A percentile compares a stretch with the other conserved stretches of the same genome.
These are phyloP conservation scores for Anethum foeniculum DNA, from an alignment of 140 eudicot species.

Conservation along the genomic window DNA sequence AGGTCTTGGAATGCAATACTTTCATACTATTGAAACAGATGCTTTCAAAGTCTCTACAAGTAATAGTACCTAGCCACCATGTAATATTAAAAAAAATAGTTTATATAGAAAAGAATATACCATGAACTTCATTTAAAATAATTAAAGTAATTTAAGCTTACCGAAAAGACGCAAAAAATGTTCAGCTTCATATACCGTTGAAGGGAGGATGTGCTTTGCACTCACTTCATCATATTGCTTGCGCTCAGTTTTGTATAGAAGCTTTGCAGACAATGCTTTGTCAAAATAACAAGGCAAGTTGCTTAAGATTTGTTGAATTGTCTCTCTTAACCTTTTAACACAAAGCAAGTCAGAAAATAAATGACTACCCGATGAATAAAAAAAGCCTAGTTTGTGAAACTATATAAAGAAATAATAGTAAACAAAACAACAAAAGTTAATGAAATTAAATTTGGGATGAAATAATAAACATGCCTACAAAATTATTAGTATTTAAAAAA, in stretches of 20 bases:
- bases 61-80: background rate
- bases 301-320: conserved; percentile 32
- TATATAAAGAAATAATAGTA: too few relatives aligned
- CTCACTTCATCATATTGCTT: conserved; percentile 49
- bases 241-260: conserved; percentile 60
- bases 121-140: background rate
- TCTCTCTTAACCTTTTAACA: background rate
- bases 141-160: conserved; percentile 12
- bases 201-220: conserved; percentile 39
- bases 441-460: too few relatives aligned
- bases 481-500: too few relatives aligned
- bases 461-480: too few relatives aligned
- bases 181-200: conserved; percentile 70
- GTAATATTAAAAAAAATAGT: background rate
- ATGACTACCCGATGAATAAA: too few relatives aligned
- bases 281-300: conserved; percentile 62
- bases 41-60: background rate
- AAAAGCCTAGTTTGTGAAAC: too few relatives aligned
- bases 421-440: too few relatives aligned
- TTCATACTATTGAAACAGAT: background rate
- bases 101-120: background rate
- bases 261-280: conserved; percentile 67
- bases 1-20: background rate
- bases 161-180: conserved; percentile 73
- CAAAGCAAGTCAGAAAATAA: background rate